phyloP scores from a whole-genome alignment of 2,329 filamentous ascomycete genomes.

The Trichocomaceae sp. region DNA sequence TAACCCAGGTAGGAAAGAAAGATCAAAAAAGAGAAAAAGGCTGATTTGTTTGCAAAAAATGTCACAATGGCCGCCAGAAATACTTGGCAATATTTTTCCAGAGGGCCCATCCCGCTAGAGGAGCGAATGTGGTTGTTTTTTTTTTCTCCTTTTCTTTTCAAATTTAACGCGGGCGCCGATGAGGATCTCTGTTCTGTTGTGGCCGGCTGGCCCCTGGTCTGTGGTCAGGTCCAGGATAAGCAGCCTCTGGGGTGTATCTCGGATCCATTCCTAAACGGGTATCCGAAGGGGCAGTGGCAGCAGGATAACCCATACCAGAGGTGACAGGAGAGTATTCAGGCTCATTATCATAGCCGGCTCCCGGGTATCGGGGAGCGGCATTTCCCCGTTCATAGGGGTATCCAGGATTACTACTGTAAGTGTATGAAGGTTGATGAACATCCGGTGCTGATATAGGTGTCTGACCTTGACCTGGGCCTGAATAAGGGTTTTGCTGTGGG shows the following conservation, averaged over 20 bases:
- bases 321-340: conserved; percentile 37
- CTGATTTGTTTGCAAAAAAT: not conserved
- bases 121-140: not conserved
- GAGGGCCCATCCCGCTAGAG: not conserved
- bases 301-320: conserved; percentile 33
- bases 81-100: not conserved
- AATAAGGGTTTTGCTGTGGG: conserved; percentile 14
- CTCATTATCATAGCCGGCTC: conserved; percentile 37
- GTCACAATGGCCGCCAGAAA: not conserved
- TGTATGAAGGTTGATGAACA: conserved; percentile 32
- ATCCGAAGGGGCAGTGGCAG: conserved; percentile 35
- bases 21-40: not conserved
- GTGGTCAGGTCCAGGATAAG: conserved; percentile 30
- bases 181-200: conserved; percentile 33
- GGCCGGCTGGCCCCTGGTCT: conserved; percentile 27
- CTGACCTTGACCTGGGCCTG: conserved; percentile 26
- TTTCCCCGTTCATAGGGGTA: conserved; percentile 34
- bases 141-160: not conserved
- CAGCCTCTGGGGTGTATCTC: conserved; percentile 37
- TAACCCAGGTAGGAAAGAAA: not conserved
- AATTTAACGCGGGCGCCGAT: conserved; percentile 33
- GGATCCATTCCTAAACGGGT: conserved; percentile 39
- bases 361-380: conserved; percentile 37
- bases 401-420: conserved; percentile 28
- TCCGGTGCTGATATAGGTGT: conserved; percentile 34